phyloP scores from a whole-genome alignment of 1,284 basidiomycete genomes.

The Trichosporon sp. region DNA sequence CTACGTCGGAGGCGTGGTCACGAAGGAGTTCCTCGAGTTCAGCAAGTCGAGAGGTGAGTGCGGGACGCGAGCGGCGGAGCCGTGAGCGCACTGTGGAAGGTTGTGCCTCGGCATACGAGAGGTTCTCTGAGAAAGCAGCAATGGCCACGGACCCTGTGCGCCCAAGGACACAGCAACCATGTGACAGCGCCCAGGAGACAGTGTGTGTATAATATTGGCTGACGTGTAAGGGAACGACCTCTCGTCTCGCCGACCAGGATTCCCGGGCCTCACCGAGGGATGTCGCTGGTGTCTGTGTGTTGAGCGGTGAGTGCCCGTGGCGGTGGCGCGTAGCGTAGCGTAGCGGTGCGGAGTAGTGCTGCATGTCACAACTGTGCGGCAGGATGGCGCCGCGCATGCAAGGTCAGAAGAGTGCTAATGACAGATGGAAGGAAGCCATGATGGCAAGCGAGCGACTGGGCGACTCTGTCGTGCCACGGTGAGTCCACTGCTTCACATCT shows the following conservation, averaged over 20 bases:
- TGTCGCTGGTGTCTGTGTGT: constrained; percentile 48
- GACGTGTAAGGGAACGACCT: constrained; percentile 48
- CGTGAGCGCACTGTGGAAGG: too few relatives aligned
- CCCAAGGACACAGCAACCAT: too few relatives aligned
- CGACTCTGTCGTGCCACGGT: constrained; percentile 41
- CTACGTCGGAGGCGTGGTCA: constrained; percentile 40
- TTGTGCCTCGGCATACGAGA: not conserved
- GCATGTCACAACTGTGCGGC: too few relatives aligned
- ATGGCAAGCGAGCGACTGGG: constrained; percentile 36
- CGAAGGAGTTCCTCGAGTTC: constrained; percentile 42
- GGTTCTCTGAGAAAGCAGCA: constrained; percentile 11
- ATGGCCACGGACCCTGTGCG: too few relatives aligned
- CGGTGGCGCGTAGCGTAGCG: not conserved
- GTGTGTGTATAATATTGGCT: too few relatives aligned
- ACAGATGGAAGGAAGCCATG: constrained; percentile 46
- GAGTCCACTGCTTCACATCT: too few relatives aligned
- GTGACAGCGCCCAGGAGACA: too few relatives aligned
- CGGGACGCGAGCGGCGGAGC: too few relatives aligned
- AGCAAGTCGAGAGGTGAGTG: constrained; percentile 36
- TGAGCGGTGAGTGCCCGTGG: constrained; percentile 24
- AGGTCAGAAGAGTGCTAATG: too few relatives aligned
- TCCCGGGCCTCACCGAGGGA: constrained; percentile 39
- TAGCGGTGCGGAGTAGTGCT: too few relatives aligned
- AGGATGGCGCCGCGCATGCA: too few relatives aligned
- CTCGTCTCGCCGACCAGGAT: constrained; percentile 31